These are phyloP conservation scores for Guadua angustifolia DNA, from an alignment of 176 grass and related monocot genomes.

Conservation along the genomic window DNA sequence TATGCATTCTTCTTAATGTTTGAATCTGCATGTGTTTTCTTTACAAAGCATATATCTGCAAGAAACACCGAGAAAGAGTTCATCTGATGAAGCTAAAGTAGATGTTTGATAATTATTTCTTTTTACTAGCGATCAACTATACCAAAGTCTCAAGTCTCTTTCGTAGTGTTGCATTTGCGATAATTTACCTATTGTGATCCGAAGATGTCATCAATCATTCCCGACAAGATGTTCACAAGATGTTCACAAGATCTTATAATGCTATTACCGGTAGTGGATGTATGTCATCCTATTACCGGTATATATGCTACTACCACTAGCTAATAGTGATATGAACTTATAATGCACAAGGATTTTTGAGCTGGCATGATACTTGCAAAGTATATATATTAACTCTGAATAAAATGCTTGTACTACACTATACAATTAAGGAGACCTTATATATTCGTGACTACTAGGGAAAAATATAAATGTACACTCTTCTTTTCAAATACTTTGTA, in stretches of 20 bases:
- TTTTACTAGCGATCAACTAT: slow-evolving; percentile 17
- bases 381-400: not conserved
- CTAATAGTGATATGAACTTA: no score
- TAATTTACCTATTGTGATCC: slow-evolving; percentile 32
- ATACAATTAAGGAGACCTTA: not conserved
- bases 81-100: not conserved
- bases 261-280: slow-evolving; percentile 5
- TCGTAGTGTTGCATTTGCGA: slow-evolving; percentile 21
- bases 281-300: no score
- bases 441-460: not conserved
- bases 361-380: not conserved
- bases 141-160: no score
- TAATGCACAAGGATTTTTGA: slow-evolving; percentile 27
- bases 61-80: no score
- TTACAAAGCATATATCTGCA: no score
- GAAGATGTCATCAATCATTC: slow-evolving; percentile 18
- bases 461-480: no score
- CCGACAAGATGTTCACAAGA: no score
- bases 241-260: no score
- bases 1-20: no score
- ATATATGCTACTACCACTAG: no score
- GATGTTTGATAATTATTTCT: not conserved
- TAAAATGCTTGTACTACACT: not conserved
- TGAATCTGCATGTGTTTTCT: no score
- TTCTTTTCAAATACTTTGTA: no score